These are phyloP conservation scores for Chloris gayana DNA, from an alignment of 176 grass and related monocot genomes.

Conservation along the genomic window DNA sequence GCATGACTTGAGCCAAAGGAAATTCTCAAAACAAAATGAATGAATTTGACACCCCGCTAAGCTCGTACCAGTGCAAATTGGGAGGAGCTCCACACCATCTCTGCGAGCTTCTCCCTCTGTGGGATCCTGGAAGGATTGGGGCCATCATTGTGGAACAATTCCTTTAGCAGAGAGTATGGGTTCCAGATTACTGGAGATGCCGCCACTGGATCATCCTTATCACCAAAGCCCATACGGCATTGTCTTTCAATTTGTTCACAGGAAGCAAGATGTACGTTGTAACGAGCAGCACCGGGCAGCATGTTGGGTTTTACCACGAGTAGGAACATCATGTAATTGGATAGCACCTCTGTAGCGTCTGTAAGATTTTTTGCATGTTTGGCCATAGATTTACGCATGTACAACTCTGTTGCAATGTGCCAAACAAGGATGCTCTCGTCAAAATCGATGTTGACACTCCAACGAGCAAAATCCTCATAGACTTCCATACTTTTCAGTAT, in stretches of 20 bases:
- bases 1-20: not conserved
- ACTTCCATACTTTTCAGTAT: slow-evolving; percentile 36
- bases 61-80: slow-evolving; percentile 16
- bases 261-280: slow-evolving; percentile 24
- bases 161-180: slow-evolving; percentile 20
- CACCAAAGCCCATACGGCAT: not conserved
- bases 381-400: slow-evolving; percentile 11
- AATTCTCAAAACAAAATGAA: slow-evolving; percentile 20
- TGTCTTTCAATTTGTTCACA: slow-evolving; percentile 37
- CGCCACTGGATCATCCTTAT: slow-evolving; percentile 5
- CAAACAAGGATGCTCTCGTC: slow-evolving; percentile 41
- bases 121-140: slow-evolving; percentile 24
- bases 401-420: slow-evolving; percentile 32
- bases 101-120: slow-evolving; percentile 25
- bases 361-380: slow-evolving; percentile 22
- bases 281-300: slow-evolving; percentile 28
- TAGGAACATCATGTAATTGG: slow-evolving; percentile 39
- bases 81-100: slow-evolving; percentile 13
- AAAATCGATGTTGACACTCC: slow-evolving; percentile 46
- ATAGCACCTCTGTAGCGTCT: slow-evolving; percentile 29
- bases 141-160: slow-evolving; percentile 31
- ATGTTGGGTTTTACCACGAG: slow-evolving; percentile 30
- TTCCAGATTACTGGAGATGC: slow-evolving; percentile 24
- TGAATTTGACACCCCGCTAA: not conserved
- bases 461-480: slow-evolving; percentile 29